Conservation (phyloP, 1,139 yeast genomes). For the Geotrichum klebahnii region DNA sequence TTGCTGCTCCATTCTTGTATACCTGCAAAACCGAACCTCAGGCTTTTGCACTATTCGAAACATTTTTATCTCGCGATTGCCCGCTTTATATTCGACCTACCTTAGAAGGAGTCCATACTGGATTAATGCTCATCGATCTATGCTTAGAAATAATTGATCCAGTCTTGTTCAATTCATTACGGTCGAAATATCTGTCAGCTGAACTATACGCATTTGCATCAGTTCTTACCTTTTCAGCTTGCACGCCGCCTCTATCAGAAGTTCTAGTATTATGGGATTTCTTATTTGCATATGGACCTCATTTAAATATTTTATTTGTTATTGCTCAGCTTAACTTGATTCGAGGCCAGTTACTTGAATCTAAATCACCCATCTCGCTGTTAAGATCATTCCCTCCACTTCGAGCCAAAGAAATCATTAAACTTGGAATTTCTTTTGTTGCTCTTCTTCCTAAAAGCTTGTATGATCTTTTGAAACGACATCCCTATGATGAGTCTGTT, state of each 20-base stretch:
- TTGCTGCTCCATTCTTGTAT: constrained; percentile 80
- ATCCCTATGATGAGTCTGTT: constrained; percentile 52
- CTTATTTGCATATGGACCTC: constrained; percentile 84
- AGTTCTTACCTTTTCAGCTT: constrained; percentile 79
- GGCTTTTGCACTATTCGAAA: constrained; percentile 68
- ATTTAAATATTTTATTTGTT: constrained; percentile 76
- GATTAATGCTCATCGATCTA: constrained; percentile 58
- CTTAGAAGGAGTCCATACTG: constrained; percentile 79
- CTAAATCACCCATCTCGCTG: constrained; percentile 68
- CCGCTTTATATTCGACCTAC: constrained; percentile 79
- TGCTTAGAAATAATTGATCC: constrained; percentile 73
- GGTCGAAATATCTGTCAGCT: constrained; percentile 64
- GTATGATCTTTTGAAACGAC: constrained; percentile 66
- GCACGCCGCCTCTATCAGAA: constrained; percentile 79
- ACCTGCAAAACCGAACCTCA: constrained; percentile 79
- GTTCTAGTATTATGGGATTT: constrained; percentile 85
- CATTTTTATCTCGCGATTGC: constrained; percentile 55
- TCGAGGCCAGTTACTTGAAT: constrained; percentile 54
- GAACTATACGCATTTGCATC: constrained; percentile 89
- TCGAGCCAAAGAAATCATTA: constrained; percentile 64
- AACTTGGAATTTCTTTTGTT: constrained; percentile 73
- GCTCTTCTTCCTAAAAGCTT: constrained; percentile 68
- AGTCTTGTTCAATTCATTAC: constrained; percentile 56
- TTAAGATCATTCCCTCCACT: constrained; percentile 69
- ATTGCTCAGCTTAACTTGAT: constrained; percentile 78